Evolutionary conservation across 257 asterid genomes (phyloP), one percentile per base, ranked within the genome.

Genomic region (Solanum virginianum): DNA sequence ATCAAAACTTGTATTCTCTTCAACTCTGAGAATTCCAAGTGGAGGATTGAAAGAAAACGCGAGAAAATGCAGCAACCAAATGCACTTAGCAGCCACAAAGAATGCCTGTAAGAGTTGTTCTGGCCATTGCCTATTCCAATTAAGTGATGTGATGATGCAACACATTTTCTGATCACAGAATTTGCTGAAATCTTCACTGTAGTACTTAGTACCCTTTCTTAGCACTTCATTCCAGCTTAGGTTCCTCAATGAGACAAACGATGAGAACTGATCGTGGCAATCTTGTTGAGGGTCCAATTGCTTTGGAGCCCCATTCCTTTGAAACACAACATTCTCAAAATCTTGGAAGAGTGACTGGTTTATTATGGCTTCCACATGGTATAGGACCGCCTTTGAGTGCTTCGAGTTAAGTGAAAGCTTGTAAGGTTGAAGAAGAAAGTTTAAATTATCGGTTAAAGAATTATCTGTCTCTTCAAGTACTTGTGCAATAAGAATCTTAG

Each of bases 161-260:
- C 94, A 93, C 99, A 96, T 96, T 62, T 95, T 96, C 88, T 96
- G 91, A 89, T 96, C 99, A 63, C 99, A 96, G 39, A 95, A 96
- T 86, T 85, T 94, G 82, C 98, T 95, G 70, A 96, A 95, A 43
- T 95, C 98, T 26, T 93, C 99, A 43, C 99, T 94, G 85, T 96
- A 96, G 62, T 90, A 92, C 85, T 93, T 96, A 0, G 99, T 95
- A 90, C 99, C 99, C 71, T 95, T 96, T 11, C 94, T 86, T 84
- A 95, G 32, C 18, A 96, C 99, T 80, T 96, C 96, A 60, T 93
- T 93, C 99, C 99, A 96, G 77, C 98, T 95, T 47, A 96, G 89
- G 66, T 93, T 93, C 80, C 99, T 92, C 87, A 96, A 56, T 0
- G 95, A 90, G 0, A 93, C 97, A 24, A 94, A 96, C 0, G 98